A percentile compares a stretch with the other conserved stretches of the same genome.
These are phyloP conservation scores for Vanderwaltozyma verrucispora DNA, from an alignment of 805 yeast species.

Conservation along the genomic window DNA sequence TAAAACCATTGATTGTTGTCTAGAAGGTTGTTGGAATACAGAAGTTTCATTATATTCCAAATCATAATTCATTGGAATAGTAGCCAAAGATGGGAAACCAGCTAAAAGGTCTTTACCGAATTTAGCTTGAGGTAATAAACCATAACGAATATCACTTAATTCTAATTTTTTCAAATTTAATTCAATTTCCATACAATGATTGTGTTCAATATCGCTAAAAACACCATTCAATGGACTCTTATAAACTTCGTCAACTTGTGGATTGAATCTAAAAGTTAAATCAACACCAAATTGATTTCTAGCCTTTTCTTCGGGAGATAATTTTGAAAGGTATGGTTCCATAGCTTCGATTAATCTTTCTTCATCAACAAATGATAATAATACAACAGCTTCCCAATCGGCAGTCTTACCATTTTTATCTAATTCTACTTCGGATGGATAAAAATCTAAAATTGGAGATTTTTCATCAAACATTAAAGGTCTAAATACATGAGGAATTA, in stretches of 20 bases:
- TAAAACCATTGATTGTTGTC: slow-evolving; percentile 71
- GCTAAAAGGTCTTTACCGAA: slow-evolving; percentile 66
- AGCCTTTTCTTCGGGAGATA: slow-evolving; percentile 57
- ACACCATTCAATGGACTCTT: slow-evolving; percentile 67
- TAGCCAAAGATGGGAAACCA: slow-evolving; percentile 79
- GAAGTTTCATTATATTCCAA: slow-evolving; percentile 53
- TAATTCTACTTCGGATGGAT: slow-evolving; percentile 77
- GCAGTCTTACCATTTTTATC: slow-evolving; percentile 94
- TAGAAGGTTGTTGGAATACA: slow-evolving; percentile 78
- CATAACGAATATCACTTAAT: slow-evolving; percentile 34
- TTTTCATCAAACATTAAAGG: slow-evolving; percentile 73
- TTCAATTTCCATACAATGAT: slow-evolving; percentile 62
- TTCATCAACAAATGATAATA: slow-evolving; percentile 85
- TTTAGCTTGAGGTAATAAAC: slow-evolving; percentile 55
- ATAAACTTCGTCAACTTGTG: slow-evolving; percentile 58
- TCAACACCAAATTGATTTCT: slow-evolving; percentile 73
- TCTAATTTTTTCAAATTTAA: slow-evolving; percentile 41
- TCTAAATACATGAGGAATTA: slow-evolving; percentile 72
- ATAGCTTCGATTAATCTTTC: slow-evolving; percentile 62
- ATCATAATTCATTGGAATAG: slow-evolving; percentile 49
- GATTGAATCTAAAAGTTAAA: slow-evolving; percentile 59
- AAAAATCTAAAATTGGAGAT: slow-evolving; percentile 84
- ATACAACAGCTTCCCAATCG: slow-evolving; percentile 96
- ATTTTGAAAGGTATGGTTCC: slow-evolving; percentile 48
- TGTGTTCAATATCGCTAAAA: slow-evolving; percentile 68